Conservation (phyloP, 2,329 filamentous ascomycete genomes). For the Penicillium sclerotigenum region DNA sequence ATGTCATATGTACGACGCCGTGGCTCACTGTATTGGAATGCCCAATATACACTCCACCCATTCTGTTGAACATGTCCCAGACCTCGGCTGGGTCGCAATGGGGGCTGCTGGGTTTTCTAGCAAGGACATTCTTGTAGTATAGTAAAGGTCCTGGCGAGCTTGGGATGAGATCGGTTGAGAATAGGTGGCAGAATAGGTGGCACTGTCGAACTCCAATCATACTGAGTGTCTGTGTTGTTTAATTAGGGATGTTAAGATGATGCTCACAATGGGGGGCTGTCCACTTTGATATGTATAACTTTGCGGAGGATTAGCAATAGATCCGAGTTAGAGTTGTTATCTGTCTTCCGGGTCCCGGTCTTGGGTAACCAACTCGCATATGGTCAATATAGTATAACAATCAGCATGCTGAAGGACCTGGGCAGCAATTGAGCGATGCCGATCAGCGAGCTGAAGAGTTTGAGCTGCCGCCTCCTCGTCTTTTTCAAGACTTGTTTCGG, state of each 20-base stretch:
- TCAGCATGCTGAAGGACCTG: too few relatives aligned
- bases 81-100: constrained; percentile 28
- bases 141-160: constrained; percentile 54
- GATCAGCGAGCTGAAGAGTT: too few relatives aligned
- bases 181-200: constrained; percentile 40
- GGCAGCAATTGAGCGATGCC: too few relatives aligned
- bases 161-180: constrained; percentile 48
- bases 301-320: background rate
- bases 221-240: background rate
- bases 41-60: background rate
- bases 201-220: constrained; percentile 13
- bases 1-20: too few relatives aligned
- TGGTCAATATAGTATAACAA: too few relatives aligned
- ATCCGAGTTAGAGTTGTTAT: background rate
- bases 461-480: too few relatives aligned
- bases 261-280: background rate
- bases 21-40: background rate
- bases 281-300: background rate
- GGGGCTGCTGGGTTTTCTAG: background rate
- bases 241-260: background rate
- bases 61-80: constrained; percentile 25
- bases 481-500: too few relatives aligned
- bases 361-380: too few relatives aligned
- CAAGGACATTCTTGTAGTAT: constrained; percentile 50
- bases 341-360: too few relatives aligned